phyloP scores from a whole-genome alignment of 2,329 filamentous ascomycete genomes.

The Intubia oerlemansii region DNA sequence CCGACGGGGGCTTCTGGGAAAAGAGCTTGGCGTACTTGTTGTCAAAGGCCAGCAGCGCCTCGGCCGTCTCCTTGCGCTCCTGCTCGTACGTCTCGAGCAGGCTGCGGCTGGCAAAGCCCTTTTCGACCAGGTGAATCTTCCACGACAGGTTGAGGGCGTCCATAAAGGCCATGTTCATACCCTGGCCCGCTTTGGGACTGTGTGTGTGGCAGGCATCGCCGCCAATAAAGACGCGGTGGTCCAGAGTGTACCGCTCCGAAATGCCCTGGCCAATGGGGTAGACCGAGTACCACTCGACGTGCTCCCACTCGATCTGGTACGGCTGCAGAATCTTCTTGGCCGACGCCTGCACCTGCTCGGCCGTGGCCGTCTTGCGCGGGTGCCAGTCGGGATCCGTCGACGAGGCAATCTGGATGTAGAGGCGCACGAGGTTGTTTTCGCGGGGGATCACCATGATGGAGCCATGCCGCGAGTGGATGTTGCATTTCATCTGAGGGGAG shows the following conservation, averaged over 20 bases:
- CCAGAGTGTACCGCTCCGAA: constrained; percentile 42
- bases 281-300: constrained; percentile 53
- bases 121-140: constrained; percentile 86
- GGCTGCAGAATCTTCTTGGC: constrained; percentile 45
- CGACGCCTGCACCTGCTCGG: constrained; percentile 39
- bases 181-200: constrained; percentile 57
- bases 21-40: constrained; percentile 80
- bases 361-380: constrained; percentile 39
- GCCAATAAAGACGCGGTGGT: constrained; percentile 51
- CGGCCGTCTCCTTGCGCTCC: constrained; percentile 68
- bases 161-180: constrained; percentile 62
- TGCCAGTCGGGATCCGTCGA: constrained; percentile 39
- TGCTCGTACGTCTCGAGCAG: constrained; percentile 70
- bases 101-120: constrained; percentile 53
- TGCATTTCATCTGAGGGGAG: constrained; percentile 41
- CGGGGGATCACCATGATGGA: constrained; percentile 66
- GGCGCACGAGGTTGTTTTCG: constrained; percentile 44
- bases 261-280: constrained; percentile 61
- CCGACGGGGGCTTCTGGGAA: constrained; percentile 53
- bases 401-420: constrained; percentile 47
- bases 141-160: constrained; percentile 81
- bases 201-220: constrained; percentile 67
- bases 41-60: constrained; percentile 70
- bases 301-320: constrained; percentile 45
- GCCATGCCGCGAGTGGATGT: constrained; percentile 51